These are phyloP conservation scores for Saturnispora kantuleensis DNA, from an alignment of 805 yeast species.

Conservation along the genomic window DNA sequence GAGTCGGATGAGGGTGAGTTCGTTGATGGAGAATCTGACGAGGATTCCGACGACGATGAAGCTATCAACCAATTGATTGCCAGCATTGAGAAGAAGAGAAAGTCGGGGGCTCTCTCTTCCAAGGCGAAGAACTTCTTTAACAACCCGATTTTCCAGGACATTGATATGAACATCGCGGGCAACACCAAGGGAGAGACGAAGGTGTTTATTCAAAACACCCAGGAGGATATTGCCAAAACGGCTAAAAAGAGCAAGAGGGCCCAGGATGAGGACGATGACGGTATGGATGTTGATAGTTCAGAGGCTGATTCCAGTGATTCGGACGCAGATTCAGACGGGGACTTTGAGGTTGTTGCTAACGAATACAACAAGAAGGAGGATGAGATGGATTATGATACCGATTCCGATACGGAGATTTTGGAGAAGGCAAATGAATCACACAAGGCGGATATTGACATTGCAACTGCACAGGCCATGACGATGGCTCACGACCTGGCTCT, in stretches of 20 bases:
- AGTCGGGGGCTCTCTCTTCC: constrained; percentile 35
- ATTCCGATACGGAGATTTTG: constrained; percentile 42
- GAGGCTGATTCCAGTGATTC: constrained; percentile 11
- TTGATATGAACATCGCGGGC: constrained; percentile 28
- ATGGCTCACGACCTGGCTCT: constrained; percentile 91
- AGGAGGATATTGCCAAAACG: constrained; percentile 2
- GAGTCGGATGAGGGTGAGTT: constrained; percentile 24
- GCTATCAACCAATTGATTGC: constrained; percentile 52
- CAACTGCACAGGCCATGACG: constrained; percentile 96
- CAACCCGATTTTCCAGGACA: constrained; percentile 44
- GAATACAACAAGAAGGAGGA: constrained; percentile 27
- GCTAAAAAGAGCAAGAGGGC: constrained; percentile 13
- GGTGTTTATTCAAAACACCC: constrained; percentile 7
- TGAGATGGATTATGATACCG: constrained; percentile 36
- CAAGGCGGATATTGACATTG: constrained; percentile 63
- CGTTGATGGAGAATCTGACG: constrained; percentile 36
- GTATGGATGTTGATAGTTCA: constrained; percentile 17
- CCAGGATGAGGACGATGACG: constrained; percentile 12
- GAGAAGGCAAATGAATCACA: constrained; percentile 37
- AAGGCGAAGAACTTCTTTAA: constrained; percentile 36
- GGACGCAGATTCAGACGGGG: constrained; percentile 17
- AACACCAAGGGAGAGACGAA: constrained; percentile 10
- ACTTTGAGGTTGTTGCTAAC: constrained; percentile 40
- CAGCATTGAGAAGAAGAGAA: constrained; percentile 35
- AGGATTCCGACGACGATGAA: constrained; percentile 63